Conservation (phyloP, 1,139 yeast species). For the Scheffersomyces titani region DNA sequence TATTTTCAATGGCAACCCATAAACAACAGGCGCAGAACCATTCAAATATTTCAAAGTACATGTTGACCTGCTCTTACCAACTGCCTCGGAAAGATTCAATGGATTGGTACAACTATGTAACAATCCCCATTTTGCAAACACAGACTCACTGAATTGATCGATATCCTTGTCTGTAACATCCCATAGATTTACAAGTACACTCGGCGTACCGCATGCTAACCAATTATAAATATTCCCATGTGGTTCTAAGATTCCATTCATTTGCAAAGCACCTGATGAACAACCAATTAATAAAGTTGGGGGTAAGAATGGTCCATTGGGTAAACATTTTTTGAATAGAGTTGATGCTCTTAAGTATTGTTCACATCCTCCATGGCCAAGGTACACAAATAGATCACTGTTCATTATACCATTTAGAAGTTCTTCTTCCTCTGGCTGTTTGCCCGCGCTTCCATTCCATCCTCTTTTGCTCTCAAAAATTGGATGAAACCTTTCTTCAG, state of each 20-base stretch:
- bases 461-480: slow-evolving; percentile 35
- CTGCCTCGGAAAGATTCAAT: slow-evolving; percentile 49
- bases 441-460: slow-evolving; percentile 61
- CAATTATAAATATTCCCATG: slow-evolving; percentile 78
- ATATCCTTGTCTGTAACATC: slow-evolving; percentile 97
- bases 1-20: slow-evolving; percentile 62
- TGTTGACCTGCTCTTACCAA: slow-evolving; percentile 53
- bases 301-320: slow-evolving; percentile 41
- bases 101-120: slow-evolving; percentile 18
- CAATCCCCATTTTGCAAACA: slow-evolving; percentile 67
- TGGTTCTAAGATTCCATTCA: slow-evolving; percentile 66
- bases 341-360: slow-evolving; percentile 57
- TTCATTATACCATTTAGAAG: slow-evolving; percentile 38
- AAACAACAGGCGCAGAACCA: slow-evolving; percentile 81
- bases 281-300: slow-evolving; percentile 88
- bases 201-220: slow-evolving; percentile 77
- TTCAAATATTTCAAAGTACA: slow-evolving; percentile 70
- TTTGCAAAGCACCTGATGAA: slow-evolving; percentile 73
- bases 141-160: slow-evolving; percentile 66
- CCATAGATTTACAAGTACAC: slow-evolving; percentile 88
- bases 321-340: slow-evolving; percentile 24
- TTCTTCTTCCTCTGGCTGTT: slow-evolving; percentile 54
- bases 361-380: slow-evolving; percentile 97
- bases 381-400: slow-evolving; percentile 65
- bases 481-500: slow-evolving; percentile 61